Evolutionary conservation across 2,329 filamentous ascomycete species (phyloP).

Genomic region (Colletotrichum endophyticum): DNA sequence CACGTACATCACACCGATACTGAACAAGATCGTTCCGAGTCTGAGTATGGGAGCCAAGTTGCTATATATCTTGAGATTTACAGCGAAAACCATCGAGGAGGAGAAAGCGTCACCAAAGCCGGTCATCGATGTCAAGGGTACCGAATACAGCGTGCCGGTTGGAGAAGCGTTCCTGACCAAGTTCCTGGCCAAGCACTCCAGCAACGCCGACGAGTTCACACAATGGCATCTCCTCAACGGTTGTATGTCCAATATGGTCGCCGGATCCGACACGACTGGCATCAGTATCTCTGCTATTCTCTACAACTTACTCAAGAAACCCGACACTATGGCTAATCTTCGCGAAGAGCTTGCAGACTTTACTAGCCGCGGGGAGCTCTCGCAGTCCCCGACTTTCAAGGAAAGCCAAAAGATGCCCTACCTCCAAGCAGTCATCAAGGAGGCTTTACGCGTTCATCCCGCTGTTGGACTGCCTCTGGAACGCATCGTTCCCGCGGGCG

Average conservation of each 20-base stretch:
- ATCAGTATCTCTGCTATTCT: slow-evolving; percentile 50
- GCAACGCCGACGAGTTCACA: slow-evolving; percentile 45
- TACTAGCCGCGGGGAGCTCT: slow-evolving; percentile 13
- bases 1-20: slow-evolving; percentile 30
- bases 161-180: slow-evolving; percentile 44
- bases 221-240: slow-evolving; percentile 34
- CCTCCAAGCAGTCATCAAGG: slow-evolving; percentile 58
- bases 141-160: slow-evolving; percentile 23
- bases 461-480: slow-evolving; percentile 53
- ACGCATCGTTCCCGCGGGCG: slow-evolving; percentile 49
- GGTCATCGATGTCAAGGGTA: slow-evolving; percentile 10
- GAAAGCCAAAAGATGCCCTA: slow-evolving; percentile 51
- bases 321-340: slow-evolving; percentile 24
- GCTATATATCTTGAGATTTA: slow-evolving; percentile 28
- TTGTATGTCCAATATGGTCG: slow-evolving; percentile 37
- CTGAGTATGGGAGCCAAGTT: neutral
- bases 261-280: slow-evolving; percentile 51
- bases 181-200: slow-evolving; percentile 41
- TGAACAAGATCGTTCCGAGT: slow-evolving; percentile 32
- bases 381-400: slow-evolving; percentile 32
- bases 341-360: slow-evolving; percentile 26
- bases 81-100: slow-evolving; percentile 35
- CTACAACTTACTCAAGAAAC: slow-evolving; percentile 45
- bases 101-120: slow-evolving; percentile 21
- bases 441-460: slow-evolving; percentile 56